These are phyloP conservation scores for Rosa chinensis DNA, from an alignment of 306 rosid genomes.

Conservation along the genomic window DNA sequence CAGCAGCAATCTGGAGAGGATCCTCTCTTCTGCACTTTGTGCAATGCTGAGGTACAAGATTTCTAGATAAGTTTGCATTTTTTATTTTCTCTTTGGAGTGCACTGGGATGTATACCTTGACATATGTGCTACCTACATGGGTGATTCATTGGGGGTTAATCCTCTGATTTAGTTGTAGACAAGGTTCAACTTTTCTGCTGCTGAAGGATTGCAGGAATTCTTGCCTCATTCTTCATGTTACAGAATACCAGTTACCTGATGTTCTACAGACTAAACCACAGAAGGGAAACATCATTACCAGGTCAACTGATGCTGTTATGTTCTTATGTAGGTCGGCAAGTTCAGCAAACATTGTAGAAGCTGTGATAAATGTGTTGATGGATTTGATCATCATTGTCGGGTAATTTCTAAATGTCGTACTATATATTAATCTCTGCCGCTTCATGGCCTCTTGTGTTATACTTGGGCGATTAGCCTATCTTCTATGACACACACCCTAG, in stretches of 20 bases:
- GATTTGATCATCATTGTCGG: conserved; percentile 87
- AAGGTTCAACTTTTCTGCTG: neutral
- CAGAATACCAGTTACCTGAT: neutral
- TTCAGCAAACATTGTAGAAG: conserved; percentile 92
- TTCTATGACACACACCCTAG: neutral
- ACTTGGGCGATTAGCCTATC: neutral
- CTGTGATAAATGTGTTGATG: conserved; percentile 85
- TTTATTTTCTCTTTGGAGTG: neutral
- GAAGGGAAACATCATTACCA: neutral
- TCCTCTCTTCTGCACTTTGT: conserved; percentile 76
- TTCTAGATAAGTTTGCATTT: neutral
- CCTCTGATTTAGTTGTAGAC: neutral
- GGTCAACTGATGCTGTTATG: neutral
- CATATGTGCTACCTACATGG: neutral
- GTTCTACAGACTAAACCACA: neutral
- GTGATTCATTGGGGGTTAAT: neutral
- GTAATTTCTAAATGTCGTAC: conserved; percentile 33
- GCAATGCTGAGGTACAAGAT: conserved; percentile 71
- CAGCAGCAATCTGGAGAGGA: conserved; percentile 69
- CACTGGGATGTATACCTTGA: neutral
- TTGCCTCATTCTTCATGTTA: neutral
- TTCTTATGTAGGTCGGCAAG: conserved; percentile 58
- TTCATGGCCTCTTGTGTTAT: neutral
- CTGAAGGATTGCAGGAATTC: neutral
- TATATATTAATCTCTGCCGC: neutral